Evolutionary conservation across 139 green algal species (phyloP), one percentile per base, ranked within the genome.

Genomic region (Gonium pectorale): DNA sequence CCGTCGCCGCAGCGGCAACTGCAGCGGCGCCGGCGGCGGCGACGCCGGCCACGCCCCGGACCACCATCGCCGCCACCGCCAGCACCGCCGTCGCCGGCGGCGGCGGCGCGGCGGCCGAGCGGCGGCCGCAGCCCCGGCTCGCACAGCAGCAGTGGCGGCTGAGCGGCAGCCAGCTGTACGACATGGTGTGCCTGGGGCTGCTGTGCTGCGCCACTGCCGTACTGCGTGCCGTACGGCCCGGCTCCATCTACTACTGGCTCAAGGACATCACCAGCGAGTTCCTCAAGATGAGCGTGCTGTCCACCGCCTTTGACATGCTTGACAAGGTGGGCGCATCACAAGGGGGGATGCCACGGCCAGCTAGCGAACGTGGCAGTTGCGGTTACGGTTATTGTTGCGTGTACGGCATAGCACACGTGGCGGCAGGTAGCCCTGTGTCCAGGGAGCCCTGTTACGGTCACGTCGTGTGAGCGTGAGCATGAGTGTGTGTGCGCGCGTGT

Each of bases 271-370:
- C 83, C 21, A 73, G 43, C 21, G 96, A 98, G 89, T 97, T 98
- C 66, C 86, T 98, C 26, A 98, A 98, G 90, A 95, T 98, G 69
- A 90, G 89, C 37, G 94, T 98, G 26, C 86, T 98, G 21, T 95
- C 94, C 59, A 94, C 88, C 26, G 93, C 94, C 0, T 87, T 98
- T 43, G 96, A 98, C 81, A 95, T 98, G 38, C 82, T 91, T 33
- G 96, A 98, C 86, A 98, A 98, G 93, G 94, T 89, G 74, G 0
- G 73, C 54, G 54, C 54, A 29, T n/a, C n/a, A n/a, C n/a, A n/a
- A n/a, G n/a, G n/a, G n/a, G n/a, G n/a, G n/a, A n/a, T n/a, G n/a
- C n/a, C n/a, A n/a, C n/a, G n/a, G n/a, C n/a, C n/a, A n/a, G n/a
- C n/a, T n/a, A n/a, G n/a, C n/a, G n/a, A n/a, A n/a, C n/a, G n/a